Base-by-base conservation (phyloP, 2,329 filamentous ascomycete genomes). In the Coniochaeta sp. region DNA sequence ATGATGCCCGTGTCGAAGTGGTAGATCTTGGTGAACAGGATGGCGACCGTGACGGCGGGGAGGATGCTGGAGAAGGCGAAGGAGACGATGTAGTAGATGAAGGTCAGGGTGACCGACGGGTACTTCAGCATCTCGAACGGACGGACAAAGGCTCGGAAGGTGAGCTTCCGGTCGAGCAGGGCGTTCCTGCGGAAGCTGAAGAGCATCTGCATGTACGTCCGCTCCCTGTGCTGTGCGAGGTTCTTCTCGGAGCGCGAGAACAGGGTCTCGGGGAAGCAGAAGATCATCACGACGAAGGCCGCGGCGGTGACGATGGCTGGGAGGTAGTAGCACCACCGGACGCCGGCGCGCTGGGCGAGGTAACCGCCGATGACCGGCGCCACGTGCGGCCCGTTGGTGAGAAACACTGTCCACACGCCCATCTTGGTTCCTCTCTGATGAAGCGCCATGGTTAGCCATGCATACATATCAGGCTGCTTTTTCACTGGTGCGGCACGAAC, bases 321-420 rank as follows among this genome's bases (percentile, higher is more conserved):
- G 2, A 61, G 44, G 22, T 61, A 61, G 54, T 57, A 61, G 54
- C 57, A 59, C 60, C 60, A 61, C 9, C 60, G n/a, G 1, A 61
- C 60, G 6, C 60, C 60, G 19, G 54, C 60, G 5, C 26, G 34
- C 44, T 61, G 60, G 1, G 60, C 60, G 22, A 61, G 60, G 44
- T 59, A 61, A n/a, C 60, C 60, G 4, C 60, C 60, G 22, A 61
- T 59, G 30, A 61, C 60, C 1, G 60, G 60, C 3, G 60, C 60
- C 16, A 61, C 52, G 34, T 61, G 60, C 12, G 60, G 50, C 1
- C 60, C 60, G 55, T 61, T 61, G 40, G 60, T 61, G 40, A 61
- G 57, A 36, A 59, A 59, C 9, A 61, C 60, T 16, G 60, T 61
- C 60, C 60, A 61, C n/a, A 61, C 26, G 7, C 60, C 60, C 60